Conservation (phyloP, 352 stramenopile genomes). For the Pythium dissimile region DNA sequence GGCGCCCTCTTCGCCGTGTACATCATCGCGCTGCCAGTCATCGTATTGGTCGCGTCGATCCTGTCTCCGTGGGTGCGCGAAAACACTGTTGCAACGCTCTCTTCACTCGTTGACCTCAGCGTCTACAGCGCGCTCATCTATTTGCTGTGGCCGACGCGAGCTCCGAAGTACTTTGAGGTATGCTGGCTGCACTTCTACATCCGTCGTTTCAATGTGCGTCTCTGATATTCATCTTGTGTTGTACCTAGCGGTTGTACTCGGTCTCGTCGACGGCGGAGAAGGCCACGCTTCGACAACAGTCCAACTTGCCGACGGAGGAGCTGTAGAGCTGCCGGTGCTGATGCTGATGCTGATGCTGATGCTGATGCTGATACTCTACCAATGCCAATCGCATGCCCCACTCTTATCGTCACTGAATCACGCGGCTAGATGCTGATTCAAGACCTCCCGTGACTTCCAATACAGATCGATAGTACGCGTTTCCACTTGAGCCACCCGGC, state of each 20-base stretch:
- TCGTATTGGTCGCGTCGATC: constrained; percentile 66
- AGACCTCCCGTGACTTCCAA: constrained; percentile 22
- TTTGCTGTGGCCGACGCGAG: constrained; percentile 63
- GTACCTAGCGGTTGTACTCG: constrained; percentile 57
- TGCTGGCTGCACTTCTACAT: not conserved
- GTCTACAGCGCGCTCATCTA: constrained; percentile 69
- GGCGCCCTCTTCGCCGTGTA: constrained; percentile 63
- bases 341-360: no score
- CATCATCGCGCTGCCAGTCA: constrained; percentile 65
- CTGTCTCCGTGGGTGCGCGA: constrained; percentile 77
- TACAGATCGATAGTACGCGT: constrained; percentile 17
- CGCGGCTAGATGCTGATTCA: constrained; percentile 27
- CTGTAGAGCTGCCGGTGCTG: no score
- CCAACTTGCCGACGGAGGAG: constrained; percentile 55
- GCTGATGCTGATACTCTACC: no score
- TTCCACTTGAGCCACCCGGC: constrained; percentile 14
- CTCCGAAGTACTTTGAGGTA: constrained; percentile 79
- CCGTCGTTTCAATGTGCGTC: no score
- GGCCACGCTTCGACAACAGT: constrained; percentile 51
- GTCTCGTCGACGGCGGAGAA: constrained; percentile 71
- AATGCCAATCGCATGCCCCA: no score
- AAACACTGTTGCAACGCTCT: constrained; percentile 63
- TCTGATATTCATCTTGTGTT: not conserved
- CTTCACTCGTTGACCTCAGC: constrained; percentile 41
- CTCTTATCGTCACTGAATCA: not conserved